A percentile compares a stretch with the other conserved stretches of the same genome.
Conservation (phyloP, 495 filamentous ascomycete genomes). For the Copromyces sp. region DNA sequence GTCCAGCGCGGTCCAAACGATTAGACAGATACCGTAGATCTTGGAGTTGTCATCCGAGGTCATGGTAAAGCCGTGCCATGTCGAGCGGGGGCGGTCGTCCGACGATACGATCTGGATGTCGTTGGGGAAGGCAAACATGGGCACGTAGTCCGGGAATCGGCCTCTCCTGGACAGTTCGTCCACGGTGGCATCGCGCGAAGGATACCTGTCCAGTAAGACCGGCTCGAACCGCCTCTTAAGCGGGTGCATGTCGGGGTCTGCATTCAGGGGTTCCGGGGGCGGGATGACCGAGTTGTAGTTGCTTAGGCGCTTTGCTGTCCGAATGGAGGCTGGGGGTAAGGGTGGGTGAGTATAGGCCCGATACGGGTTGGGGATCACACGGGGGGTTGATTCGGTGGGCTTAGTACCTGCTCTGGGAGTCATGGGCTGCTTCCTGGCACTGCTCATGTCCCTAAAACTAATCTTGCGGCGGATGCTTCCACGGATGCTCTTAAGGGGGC, state of each 20-base stretch:
- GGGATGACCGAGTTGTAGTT: conserved; percentile 99
- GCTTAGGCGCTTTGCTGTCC: conserved; percentile 80
- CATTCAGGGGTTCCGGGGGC: conserved; percentile 77
- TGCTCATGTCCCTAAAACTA: conserved; percentile 88
- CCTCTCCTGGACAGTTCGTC: conserved; percentile 76
- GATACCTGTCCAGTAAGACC: conserved; percentile 87
- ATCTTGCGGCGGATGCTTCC: conserved; percentile 80
- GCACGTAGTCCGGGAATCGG: conserved; percentile 91
- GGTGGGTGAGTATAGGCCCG: conserved; percentile 11
- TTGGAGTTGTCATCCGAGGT: conserved; percentile 85
- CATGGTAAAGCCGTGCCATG: conserved; percentile 99
- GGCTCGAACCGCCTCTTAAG: conserved; percentile 90
- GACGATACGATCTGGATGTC: conserved; percentile 94
- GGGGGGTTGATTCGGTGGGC: conserved; percentile 12
- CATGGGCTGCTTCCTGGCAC: conserved; percentile 78
- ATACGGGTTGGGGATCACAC: background rate
- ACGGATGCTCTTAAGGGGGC: conserved; percentile 42
- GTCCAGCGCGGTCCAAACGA: conserved; percentile 85
- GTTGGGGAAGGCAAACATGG: conserved; percentile 98
- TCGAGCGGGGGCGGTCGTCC: conserved; percentile 83
- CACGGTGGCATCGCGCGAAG: conserved; percentile 62
- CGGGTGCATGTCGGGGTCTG: conserved; percentile 89
- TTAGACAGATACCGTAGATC: conserved; percentile 83
- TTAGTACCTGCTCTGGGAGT: conserved; percentile 62
- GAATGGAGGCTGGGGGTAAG: conserved; percentile 60